Evolutionary conservation across 2,329 filamentous ascomycete genomes (phyloP).

Genomic region (Hymenotorrendiella dingleyae): DNA sequence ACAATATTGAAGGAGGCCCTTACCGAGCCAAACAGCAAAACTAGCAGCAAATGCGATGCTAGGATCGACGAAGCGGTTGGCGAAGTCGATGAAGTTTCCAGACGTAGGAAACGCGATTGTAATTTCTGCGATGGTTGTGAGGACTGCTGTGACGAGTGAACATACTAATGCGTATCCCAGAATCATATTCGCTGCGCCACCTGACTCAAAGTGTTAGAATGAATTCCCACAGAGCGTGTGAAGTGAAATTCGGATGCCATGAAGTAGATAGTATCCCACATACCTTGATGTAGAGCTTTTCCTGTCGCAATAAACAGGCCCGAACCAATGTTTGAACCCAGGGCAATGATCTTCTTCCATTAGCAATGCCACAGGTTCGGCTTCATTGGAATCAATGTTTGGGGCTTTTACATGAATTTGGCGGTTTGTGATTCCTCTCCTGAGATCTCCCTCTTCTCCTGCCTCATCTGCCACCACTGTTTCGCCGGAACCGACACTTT

Average conservation of each 20-base stretch:
- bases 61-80: constrained; percentile 14
- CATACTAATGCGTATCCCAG: constrained; percentile 39
- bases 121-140: constrained; percentile 36
- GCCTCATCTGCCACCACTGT: too few species aligned
- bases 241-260: too few species aligned
- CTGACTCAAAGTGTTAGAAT: too few species aligned
- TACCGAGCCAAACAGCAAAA: constrained; percentile 28
- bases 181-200: constrained; percentile 36
- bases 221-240: too few species aligned
- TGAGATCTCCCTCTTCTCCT: neutral
- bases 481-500: too few species aligned
- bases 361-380: too few species aligned
- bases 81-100: constrained; percentile 26
- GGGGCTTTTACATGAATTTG: too few species aligned
- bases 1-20: neutral
- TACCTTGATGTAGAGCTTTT: constrained; percentile 37
- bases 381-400: too few species aligned
- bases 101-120: constrained; percentile 34
- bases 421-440: neutral
- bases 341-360: constrained; percentile 16
- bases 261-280: too few species aligned
- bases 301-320: constrained; percentile 41
- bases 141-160: constrained; percentile 42
- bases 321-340: constrained; percentile 38
- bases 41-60: constrained; percentile 25